Percentiles rank a stretch among this genome's conserved stretches.
These are phyloP conservation scores for Pogostemon cablin DNA, from an alignment of 257 asterid species.

Conservation along the genomic window DNA sequence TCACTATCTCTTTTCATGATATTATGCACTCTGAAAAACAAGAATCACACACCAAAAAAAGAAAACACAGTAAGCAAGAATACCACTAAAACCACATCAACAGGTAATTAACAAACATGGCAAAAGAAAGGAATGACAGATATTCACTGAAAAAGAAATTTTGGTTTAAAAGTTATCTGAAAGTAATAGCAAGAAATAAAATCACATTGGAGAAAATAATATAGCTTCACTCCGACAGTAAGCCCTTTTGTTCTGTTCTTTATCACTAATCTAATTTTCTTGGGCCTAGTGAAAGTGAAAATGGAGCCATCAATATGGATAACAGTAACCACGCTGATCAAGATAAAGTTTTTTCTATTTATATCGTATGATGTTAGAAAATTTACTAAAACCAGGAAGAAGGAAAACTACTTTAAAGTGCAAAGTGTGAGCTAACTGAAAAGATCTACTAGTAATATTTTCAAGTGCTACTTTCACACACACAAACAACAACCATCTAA, in stretches of 20 bases:
- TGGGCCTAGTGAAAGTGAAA: background rate
- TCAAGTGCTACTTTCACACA: background rate
- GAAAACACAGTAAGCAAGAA: constrained; percentile 15
- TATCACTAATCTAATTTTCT: constrained; percentile 1
- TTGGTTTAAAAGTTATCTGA: constrained; percentile 8
- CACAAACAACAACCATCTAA: background rate
- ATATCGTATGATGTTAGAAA: constrained; percentile 4
- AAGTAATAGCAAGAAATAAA: background rate
- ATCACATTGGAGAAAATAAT: constrained; percentile 6
- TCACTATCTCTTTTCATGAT: constrained; percentile 77
- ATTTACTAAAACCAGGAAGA: background rate
- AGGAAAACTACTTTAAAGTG: background rate
- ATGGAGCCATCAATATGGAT: constrained; percentile 9
- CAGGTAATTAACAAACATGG: background rate
- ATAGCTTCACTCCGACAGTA: constrained; percentile 18
- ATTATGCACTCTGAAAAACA: constrained; percentile 68
- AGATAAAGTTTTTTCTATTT: background rate
- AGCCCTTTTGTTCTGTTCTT: background rate
- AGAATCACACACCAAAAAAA: constrained; percentile 16
- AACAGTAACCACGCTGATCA: constrained; percentile 3
- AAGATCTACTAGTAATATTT: background rate
- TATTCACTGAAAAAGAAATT: background rate
- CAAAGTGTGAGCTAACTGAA: background rate
- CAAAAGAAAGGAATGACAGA: background rate
- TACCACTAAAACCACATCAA: constrained; percentile 20